Evolutionary conservation across 2,329 filamentous ascomycete species (phyloP).

Genomic region (Claviceps sp.): DNA sequence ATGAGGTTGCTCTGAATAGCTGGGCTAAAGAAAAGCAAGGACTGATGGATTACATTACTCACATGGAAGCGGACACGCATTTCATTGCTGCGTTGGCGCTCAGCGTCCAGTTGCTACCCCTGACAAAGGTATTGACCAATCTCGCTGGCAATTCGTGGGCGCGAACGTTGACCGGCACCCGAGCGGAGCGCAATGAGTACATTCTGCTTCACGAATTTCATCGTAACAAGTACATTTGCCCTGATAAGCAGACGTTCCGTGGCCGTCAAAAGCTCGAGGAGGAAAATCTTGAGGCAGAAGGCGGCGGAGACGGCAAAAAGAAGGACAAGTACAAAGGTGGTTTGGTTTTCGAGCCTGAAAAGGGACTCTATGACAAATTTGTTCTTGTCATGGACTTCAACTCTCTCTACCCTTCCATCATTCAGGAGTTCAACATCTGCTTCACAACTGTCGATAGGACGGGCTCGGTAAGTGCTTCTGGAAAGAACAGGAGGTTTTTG

Average conservation of each 20-base stretch:
- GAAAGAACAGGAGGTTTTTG: background rate
- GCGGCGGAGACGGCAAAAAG: slow-evolving; percentile 67
- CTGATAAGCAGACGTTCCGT: slow-evolving; percentile 80
- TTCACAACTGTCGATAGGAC: slow-evolving; percentile 90
- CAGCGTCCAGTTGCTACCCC: slow-evolving; percentile 77
- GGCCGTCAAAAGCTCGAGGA: slow-evolving; percentile 61
- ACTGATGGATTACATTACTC: slow-evolving; percentile 82
- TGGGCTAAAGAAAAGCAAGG: slow-evolving; percentile 71
- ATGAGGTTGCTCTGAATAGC: slow-evolving; percentile 71
- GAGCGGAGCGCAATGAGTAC: slow-evolving; percentile 96
- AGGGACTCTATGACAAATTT: slow-evolving; percentile 94
- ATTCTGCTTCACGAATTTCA: slow-evolving; percentile 97
- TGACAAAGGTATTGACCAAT: slow-evolving; percentile 93
- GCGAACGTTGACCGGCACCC: slow-evolving; percentile 84
- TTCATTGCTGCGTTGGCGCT: slow-evolving; percentile 87
- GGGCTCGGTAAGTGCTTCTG: slow-evolving; percentile 42
- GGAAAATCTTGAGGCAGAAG: slow-evolving; percentile 54
- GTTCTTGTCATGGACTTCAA: slow-evolving; percentile 99
- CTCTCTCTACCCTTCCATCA: slow-evolving; percentile 95
- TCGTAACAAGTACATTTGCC: slow-evolving; percentile 93
- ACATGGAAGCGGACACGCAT: slow-evolving; percentile 91
- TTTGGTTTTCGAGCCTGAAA: slow-evolving; percentile 95
- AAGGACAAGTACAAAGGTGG: slow-evolving; percentile 99
- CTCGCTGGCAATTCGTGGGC: slow-evolving; percentile 98
- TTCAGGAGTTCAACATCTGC: slow-evolving; percentile 98